Evolutionary conservation across 371 early-diverging fungal species (phyloP).

Genomic region (Gilbertella persicaria): DNA sequence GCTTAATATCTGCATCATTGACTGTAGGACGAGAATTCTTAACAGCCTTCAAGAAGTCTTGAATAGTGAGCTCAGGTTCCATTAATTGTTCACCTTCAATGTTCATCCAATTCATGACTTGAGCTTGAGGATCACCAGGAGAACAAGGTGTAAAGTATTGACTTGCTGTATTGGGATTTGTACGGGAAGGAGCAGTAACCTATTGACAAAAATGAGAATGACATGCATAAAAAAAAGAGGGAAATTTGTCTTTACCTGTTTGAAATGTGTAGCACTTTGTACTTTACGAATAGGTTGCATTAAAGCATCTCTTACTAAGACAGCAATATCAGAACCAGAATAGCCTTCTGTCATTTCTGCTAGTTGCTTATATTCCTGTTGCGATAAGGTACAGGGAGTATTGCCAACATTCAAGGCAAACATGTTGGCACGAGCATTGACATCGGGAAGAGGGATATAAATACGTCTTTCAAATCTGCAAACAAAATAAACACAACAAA

Average conservation of each 20-base stretch:
- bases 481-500: background rate
- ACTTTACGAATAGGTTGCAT: conserved; percentile 97
- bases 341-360: conserved; percentile 88
- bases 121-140: conserved; percentile 87
- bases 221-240: background rate
- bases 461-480: conserved; percentile 94
- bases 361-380: conserved; percentile 71
- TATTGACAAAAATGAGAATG: background rate
- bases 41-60: conserved; percentile 86
- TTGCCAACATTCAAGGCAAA: conserved; percentile 89
- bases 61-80: conserved; percentile 86
- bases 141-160: conserved; percentile 92
- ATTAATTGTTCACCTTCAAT: conserved; percentile 83
- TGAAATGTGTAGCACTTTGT: conserved; percentile 95
- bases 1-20: conserved; percentile 75
- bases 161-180: conserved; percentile 54
- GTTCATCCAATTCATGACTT: conserved; percentile 90
- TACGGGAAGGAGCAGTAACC: conserved; percentile 58
- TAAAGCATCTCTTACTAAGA: conserved; percentile 92
- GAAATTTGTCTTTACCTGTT: conserved; percentile 62
- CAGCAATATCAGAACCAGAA: conserved; percentile 94
- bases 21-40: conserved; percentile 82
- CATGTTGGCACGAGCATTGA: conserved; percentile 86
- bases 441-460: conserved; percentile 94
- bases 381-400: conserved; percentile 79